Conservation (phyloP, 768 basidiomycete genomes). For the Hysterangium stoloniferum region DNA sequence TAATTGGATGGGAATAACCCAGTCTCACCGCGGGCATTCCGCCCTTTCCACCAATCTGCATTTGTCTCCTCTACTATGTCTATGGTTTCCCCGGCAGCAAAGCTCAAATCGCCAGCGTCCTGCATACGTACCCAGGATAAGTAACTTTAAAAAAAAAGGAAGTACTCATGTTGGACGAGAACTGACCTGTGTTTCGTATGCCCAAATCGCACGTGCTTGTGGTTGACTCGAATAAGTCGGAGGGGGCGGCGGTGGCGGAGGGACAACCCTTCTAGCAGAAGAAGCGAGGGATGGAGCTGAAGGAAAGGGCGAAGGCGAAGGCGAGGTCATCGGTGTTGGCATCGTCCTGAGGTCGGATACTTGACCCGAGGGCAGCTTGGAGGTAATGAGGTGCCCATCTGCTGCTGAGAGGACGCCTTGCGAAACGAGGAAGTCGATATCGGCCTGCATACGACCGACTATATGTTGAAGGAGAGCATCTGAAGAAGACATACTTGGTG, state of each 20-base stretch:
- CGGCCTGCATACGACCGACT: slow-evolving; percentile 45
- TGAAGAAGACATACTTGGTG: not conserved
- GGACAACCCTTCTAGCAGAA: slow-evolving; percentile 3
- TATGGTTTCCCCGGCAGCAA: slow-evolving; percentile 67
- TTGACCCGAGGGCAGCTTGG: slow-evolving; percentile 30
- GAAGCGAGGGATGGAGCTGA: slow-evolving; percentile 19
- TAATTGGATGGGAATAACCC: slow-evolving; percentile 76
- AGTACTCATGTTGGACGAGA: not conserved
- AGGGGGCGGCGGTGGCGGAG: slow-evolving; percentile 9
- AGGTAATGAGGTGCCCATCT: slow-evolving; percentile 42
- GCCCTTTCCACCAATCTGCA: slow-evolving; percentile 83
- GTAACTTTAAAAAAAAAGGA: not conserved
- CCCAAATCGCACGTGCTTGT: slow-evolving; percentile 17
- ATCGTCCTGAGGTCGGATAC: slow-evolving; percentile 14
- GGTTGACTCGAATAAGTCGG: not conserved
- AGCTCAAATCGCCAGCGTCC: slow-evolving; percentile 77
- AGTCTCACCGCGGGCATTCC: slow-evolving; percentile 43
- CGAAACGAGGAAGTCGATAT: slow-evolving; percentile 49
- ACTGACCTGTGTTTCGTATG: slow-evolving; percentile 50
- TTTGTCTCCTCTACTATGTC: slow-evolving; percentile 77
- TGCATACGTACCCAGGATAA: slow-evolving; percentile 28
- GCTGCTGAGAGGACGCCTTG: slow-evolving; percentile 44
- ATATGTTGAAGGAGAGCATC: slow-evolving; percentile 51
- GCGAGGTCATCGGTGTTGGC: slow-evolving; percentile 9
- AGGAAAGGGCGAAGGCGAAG: slow-evolving; percentile 11